A percentile compares a stretch with the other conserved stretches of the same genome.
phyloP scores from a whole-genome alignment of 2,329 filamentous ascomycete species.

The Colletotrichum nymphaeae region DNA sequence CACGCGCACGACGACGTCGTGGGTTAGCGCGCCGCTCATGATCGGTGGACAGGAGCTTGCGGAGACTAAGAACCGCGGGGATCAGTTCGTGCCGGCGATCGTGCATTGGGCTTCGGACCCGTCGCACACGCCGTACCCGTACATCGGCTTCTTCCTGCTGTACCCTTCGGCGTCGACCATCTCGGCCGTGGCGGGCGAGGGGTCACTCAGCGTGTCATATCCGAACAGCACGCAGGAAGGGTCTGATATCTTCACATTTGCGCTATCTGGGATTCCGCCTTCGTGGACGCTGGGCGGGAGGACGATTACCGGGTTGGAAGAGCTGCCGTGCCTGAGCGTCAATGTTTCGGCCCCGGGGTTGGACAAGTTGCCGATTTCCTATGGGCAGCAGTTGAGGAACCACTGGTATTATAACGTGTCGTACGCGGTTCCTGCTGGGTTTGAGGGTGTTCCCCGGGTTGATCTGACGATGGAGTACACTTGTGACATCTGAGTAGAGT shows the following conservation, averaged over 20 bases:
- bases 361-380: slow-evolving; percentile 47
- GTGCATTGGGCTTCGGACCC: slow-evolving; percentile 58
- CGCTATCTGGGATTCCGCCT: slow-evolving; percentile 51
- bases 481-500: slow-evolving; percentile 28
- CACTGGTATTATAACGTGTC: slow-evolving; percentile 59
- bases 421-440: slow-evolving; percentile 53
- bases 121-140: slow-evolving; percentile 50
- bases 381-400: slow-evolving; percentile 50
- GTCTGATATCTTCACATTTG: slow-evolving; percentile 52
- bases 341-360: slow-evolving; percentile 51
- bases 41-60: slow-evolving; percentile 51
- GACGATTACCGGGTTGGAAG: slow-evolving; percentile 45
- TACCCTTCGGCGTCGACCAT: slow-evolving; percentile 57
- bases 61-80: slow-evolving; percentile 49
- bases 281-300: slow-evolving; percentile 49
- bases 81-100: slow-evolving; percentile 57
- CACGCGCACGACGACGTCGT: slow-evolving; percentile 49
- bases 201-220: slow-evolving; percentile 48
- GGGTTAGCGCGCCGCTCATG: slow-evolving; percentile 55
- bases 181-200: slow-evolving; percentile 49
- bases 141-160: slow-evolving; percentile 52
- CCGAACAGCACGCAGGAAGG: slow-evolving; percentile 53
- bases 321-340: slow-evolving; percentile 52
- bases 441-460: slow-evolving; percentile 51
- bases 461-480: slow-evolving; percentile 47